Base-by-base conservation (phyloP, 208 protist genomes). In the Lotmaria passim region DNA sequence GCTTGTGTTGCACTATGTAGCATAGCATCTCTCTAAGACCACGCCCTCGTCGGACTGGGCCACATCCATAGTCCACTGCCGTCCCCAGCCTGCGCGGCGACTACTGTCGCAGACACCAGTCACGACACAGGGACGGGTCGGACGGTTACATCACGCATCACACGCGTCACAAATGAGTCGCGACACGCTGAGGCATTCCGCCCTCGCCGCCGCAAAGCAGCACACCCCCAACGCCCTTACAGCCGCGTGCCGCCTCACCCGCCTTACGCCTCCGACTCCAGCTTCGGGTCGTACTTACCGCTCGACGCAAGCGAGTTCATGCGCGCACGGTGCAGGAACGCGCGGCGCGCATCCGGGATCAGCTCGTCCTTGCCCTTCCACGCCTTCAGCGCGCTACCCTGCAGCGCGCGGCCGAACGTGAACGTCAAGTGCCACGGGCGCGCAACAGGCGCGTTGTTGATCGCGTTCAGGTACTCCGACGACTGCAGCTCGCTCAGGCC, bases 401-500 rank as follows among this genome's bases (percentile, higher is more conserved):
- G 97, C 7, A 99, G 84, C 26, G 98, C 98, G 58, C 98, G 89
- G 47, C 95, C 97, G 69, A 97, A 99, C 34, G 93, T 97, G 85
- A 99, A 99, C 57, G 84, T 91, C 34, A 99, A 61, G 30, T 70
- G 62, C 97, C 97, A 99, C 56, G 95, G 95, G 34, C 83, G 83
- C 30, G 62, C 47, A 46, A 52, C 70, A 8, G 74, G 59, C 33
- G 34, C 30, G 46, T 51, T 58, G 91, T 99, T 99, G 33, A 99
- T 99, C 23, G 92, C 97, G 84, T 98, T 98, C 34, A 99, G 87
- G 84, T 98, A 96, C 69, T 89, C 79, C 26, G 96, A 97, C 23
- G 98, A 96, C 84, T 99, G 93, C 39, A 96, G 81, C 75, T 99
- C 97, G 69, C 89, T 94, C 71, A 98, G 94, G 44, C 98, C 98